Evolutionary conservation across 1,139 yeast species (phyloP).

Genomic region (Blastobotrys arbuscula): DNA sequence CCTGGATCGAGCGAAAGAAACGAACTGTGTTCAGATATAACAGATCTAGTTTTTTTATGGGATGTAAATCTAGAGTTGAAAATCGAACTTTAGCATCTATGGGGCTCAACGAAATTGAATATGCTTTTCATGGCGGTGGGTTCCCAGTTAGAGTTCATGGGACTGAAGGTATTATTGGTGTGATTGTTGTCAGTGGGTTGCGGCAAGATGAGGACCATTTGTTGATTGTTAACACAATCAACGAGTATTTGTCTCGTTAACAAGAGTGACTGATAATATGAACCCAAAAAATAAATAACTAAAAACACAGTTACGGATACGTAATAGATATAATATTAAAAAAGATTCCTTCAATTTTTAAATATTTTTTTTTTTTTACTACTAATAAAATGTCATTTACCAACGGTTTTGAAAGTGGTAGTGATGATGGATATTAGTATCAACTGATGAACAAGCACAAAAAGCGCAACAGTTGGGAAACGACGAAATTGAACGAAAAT

Average conservation of each 20-base stretch:
- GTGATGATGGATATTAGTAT: too few relatives aligned
- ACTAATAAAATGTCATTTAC: too few relatives aligned
- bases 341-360: too few relatives aligned
- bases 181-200: conserved; percentile 57
- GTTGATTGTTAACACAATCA: conserved; percentile 23
- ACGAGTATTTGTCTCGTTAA: conserved; percentile 15
- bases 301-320: too few relatives aligned
- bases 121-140: conserved; percentile 59
- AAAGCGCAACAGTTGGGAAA: too few relatives aligned
- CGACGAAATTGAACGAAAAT: too few relatives aligned
- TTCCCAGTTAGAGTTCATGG: conserved; percentile 47
- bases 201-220: conserved; percentile 32
- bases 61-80: conserved; percentile 39
- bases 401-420: too few relatives aligned
- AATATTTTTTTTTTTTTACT: too few relatives aligned
- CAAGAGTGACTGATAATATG: neutral
- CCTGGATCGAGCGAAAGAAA: conserved; percentile 54
- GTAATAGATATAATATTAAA: too few relatives aligned
- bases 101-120: conserved; percentile 42
- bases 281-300: neutral
- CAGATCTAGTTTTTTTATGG: conserved; percentile 50
- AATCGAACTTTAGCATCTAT: conserved; percentile 19
- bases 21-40: conserved; percentile 49
- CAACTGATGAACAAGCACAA: too few relatives aligned
- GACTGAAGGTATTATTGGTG: conserved; percentile 46